Conservation (phyloP, 306 rosid genomes). For the Prunus mume region DNA sequence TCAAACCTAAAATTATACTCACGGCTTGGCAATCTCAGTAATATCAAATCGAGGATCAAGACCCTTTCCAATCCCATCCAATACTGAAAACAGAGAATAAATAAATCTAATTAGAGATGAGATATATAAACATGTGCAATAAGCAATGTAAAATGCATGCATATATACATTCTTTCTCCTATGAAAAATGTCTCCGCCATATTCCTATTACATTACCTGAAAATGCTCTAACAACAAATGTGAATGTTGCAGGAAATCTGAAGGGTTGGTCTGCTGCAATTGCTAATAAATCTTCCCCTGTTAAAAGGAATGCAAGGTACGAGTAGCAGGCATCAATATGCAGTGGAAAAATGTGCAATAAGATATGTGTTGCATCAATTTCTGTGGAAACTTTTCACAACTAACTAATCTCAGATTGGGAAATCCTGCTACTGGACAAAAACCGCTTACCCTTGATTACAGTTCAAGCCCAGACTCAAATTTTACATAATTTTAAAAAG, state of each 20-base stretch:
- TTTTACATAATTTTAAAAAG: neutral
- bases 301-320: slow-evolving; percentile 29
- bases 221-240: slow-evolving; percentile 99
- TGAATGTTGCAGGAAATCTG: slow-evolving; percentile 99
- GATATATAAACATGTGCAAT: neutral
- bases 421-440: slow-evolving; percentile 12
- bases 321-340: slow-evolving; percentile 24
- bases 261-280: slow-evolving; percentile 99
- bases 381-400: neutral
- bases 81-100: slow-evolving; percentile 48
- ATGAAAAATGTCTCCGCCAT: neutral
- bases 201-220: slow-evolving; percentile 59
- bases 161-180: neutral
- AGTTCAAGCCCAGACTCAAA: slow-evolving; percentile 10
- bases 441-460: too few species aligned
- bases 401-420: neutral
- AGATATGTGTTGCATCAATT: slow-evolving; percentile 18
- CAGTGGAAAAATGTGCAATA: slow-evolving; percentile 1
- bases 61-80: slow-evolving; percentile 99
- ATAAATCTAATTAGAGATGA: slow-evolving; percentile 1
- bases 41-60: slow-evolving; percentile 98
- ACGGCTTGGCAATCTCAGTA: slow-evolving; percentile 99
- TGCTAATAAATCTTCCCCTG: slow-evolving; percentile 95
- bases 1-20: slow-evolving; percentile 43
- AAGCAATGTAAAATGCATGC: neutral